phyloP scores from a whole-genome alignment of 2,329 filamentous ascomycete genomes.

The Penicillium aurantiogriseum region DNA sequence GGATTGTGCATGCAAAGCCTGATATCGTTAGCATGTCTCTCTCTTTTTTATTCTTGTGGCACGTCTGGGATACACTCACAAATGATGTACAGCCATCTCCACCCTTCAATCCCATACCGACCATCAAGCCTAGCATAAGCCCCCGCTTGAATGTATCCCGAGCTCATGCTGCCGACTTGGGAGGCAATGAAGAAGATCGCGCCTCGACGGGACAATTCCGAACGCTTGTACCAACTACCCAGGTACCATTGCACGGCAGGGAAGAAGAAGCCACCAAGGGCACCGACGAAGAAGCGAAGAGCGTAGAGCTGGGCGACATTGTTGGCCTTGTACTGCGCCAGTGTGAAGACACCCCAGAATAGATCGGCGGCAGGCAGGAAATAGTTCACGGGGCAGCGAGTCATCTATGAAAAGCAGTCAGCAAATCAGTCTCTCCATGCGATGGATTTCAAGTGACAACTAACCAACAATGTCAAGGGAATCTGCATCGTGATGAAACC shows the following conservation, averaged over 20 bases:
- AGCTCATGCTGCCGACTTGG: slow-evolving; percentile 26
- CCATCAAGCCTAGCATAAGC: slow-evolving; percentile 20
- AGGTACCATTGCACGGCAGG: slow-evolving; percentile 28
- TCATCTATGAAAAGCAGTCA: slow-evolving; percentile 11
- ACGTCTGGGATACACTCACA: slow-evolving; percentile 3
- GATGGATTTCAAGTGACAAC: background rate
- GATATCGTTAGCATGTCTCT: background rate
- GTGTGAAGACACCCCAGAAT: slow-evolving; percentile 19
- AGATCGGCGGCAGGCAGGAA: slow-evolving; percentile 20
- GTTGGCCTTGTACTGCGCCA: slow-evolving; percentile 19
- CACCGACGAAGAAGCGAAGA: slow-evolving; percentile 36
- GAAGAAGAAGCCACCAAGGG: slow-evolving; percentile 35
- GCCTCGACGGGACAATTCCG: slow-evolving; percentile 22
- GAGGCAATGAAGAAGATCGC: slow-evolving; percentile 27
- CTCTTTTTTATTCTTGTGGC: background rate
- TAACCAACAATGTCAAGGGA: slow-evolving; percentile 18
- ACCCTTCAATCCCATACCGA: slow-evolving; percentile 18
- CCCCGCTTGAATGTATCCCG: slow-evolving; percentile 24
- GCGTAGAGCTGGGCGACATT: slow-evolving; percentile 30
- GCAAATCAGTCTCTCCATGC: background rate
- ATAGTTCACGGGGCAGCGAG: slow-evolving; percentile 21
- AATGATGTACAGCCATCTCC: slow-evolving; percentile 23
- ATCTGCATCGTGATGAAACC: slow-evolving; percentile 23
- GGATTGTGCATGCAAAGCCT: slow-evolving; percentile 25
- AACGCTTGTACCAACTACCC: slow-evolving; percentile 25